Evolutionary conservation across 2,329 filamentous ascomycete genomes (phyloP).

Genomic region (Fusarium palustre): DNA sequence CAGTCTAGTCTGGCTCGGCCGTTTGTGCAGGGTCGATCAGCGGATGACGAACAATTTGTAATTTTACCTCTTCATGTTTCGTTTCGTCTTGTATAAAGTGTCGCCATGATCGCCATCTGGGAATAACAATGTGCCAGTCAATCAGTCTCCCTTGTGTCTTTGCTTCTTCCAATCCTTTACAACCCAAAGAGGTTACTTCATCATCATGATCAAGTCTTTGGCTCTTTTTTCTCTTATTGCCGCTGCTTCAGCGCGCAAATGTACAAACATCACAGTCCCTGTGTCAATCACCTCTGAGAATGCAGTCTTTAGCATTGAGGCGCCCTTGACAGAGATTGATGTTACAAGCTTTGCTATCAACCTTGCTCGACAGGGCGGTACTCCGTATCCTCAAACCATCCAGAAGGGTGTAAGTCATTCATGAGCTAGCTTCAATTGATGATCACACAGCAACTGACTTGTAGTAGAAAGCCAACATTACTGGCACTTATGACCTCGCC

Average conservation of each 20-base stretch:
- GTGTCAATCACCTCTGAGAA: slow-evolving; percentile 67
- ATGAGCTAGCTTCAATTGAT: too few relatives aligned
- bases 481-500: slow-evolving; percentile 67
- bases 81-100: slow-evolving; percentile 31
- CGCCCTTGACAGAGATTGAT: slow-evolving; percentile 65
- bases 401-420: slow-evolving; percentile 56
- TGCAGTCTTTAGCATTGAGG: slow-evolving; percentile 62
- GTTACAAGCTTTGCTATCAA: slow-evolving; percentile 67
- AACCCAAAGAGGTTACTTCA: neutral
- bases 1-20: neutral
- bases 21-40: slow-evolving; percentile 16
- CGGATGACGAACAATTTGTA: slow-evolving; percentile 26
- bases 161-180: slow-evolving; percentile 12
- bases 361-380: slow-evolving; percentile 58
- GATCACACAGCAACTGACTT: neutral
- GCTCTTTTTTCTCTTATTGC: slow-evolving; percentile 45
- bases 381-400: slow-evolving; percentile 59
- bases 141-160: neutral
- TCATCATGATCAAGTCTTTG: slow-evolving; percentile 40
- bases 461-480: slow-evolving; percentile 60
- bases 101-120: slow-evolving; percentile 4
- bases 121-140: neutral
- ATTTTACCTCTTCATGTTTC: slow-evolving; percentile 12
- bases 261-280: slow-evolving; percentile 65
- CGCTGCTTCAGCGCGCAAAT: slow-evolving; percentile 52